phyloP scores from a whole-genome alignment of 805 yeast species.

The Lipomyces starkeyi region DNA sequence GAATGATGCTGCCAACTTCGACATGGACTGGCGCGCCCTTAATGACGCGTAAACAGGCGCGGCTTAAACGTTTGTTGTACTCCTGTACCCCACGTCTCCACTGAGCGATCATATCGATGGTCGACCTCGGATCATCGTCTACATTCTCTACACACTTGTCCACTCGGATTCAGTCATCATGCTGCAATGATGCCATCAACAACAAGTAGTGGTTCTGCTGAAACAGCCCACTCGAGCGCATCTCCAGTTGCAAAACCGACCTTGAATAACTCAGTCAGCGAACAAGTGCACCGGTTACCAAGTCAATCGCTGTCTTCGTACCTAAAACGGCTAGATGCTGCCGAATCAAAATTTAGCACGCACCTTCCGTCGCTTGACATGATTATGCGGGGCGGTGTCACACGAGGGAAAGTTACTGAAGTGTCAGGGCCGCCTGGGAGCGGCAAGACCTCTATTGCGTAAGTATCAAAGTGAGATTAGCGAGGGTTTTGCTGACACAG shows the following conservation, averaged over 20 bases:
- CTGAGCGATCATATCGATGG: too few species aligned
- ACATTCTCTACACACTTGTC: not conserved
- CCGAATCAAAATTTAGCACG: conserved; percentile 18
- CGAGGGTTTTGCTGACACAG: not conserved
- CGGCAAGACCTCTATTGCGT: conserved; percentile 36
- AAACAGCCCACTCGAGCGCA: not conserved
- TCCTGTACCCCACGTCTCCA: not conserved
- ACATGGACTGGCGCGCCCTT: not conserved
- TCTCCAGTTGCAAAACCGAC: not conserved
- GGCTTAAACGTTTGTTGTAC: not conserved
- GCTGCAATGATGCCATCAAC: not conserved
- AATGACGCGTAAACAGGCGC: not conserved
- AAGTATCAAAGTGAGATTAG: not conserved
- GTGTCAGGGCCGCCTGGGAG: conserved; percentile 36
- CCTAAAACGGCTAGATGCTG: conserved; percentile 17
- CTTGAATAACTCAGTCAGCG: not conserved
- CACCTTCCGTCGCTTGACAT: conserved; percentile 23
- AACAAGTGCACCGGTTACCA: conserved; percentile 19
- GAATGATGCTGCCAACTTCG: not conserved
- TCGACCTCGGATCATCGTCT: not conserved
- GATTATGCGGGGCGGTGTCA: conserved; percentile 31
- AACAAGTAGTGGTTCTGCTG: not conserved
- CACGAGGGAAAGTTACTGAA: conserved; percentile 31
- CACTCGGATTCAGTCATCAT: not conserved
- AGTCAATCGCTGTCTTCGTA: conserved; percentile 19